Base-by-base conservation (phyloP, 345 rosid genomes). In the Diplotaxis tenuifolia region DNA sequence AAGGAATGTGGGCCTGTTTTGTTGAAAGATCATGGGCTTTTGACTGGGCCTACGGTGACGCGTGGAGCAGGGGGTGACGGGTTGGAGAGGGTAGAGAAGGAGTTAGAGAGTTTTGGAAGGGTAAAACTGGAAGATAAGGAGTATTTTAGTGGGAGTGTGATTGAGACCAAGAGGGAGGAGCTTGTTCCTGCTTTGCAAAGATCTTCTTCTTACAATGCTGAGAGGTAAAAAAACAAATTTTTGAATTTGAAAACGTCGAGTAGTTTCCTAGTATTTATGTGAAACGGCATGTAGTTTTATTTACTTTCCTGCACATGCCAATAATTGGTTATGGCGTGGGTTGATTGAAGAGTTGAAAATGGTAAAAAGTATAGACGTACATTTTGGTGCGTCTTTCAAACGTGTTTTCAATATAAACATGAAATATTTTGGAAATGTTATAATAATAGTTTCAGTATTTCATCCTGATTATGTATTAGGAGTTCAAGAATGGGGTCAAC, bases 81-180 rank as follows among this genome's bases (percentile, higher is more conserved):
- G 2, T 9, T n/a, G 3, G 72, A 49, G 57, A 68, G 53, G 74
- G 74, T 10, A 75, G 75, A 56, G 77, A 77, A 55, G 78, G 68
- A 25, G 70, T 60, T 79, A 55, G n/a, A 32, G 29, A 75, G 54
- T 71, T 75, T 84, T 6, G 12, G 81, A 47, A 81, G 93, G 88
- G 78, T 91, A 66, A 83, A 69, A 65, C 47, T 87, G 87, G 97
- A 88, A 82, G 92, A 88, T 3, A 91, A 89, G 70, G 96, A 87
- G 75, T 88, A 89, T 76, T 94, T 94, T 67, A 94, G 98, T 36
- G 96, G 97, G 14, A 91, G 98, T 84, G 74, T 94, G 82, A 80
- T 91, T 19, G 98, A 89, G 87, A 86, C 90, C 12, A 78, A 87
- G 77, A 91, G 75, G 25, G 82, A 76, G 25, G 82, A 84, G 34